A percentile compares a stretch with the other conserved stretches of the same genome.
These are phyloP conservation scores for Emmonsia crescens DNA, from an alignment of 2,329 filamentous ascomycete species.

Conservation along the genomic window DNA sequence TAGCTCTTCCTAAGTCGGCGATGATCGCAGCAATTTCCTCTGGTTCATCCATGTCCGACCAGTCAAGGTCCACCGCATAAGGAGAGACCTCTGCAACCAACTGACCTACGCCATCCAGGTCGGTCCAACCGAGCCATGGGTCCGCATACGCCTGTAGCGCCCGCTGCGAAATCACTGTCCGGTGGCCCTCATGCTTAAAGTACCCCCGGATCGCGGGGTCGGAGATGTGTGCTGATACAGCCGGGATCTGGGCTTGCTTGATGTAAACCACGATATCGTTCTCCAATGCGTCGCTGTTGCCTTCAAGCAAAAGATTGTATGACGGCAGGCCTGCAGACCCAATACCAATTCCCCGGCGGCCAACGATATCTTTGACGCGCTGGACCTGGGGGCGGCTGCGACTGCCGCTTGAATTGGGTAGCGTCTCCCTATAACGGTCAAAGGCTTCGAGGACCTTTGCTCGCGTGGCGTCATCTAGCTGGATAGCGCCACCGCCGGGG, in stretches of 20 bases:
- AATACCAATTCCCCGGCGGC: constrained; percentile 13
- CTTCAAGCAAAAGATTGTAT: constrained; percentile 14
- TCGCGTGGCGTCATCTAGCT: constrained; percentile 8
- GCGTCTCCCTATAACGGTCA: constrained; percentile 8
- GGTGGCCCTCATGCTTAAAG: constrained; percentile 14
- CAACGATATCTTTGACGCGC: constrained; percentile 12
- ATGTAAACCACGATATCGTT: constrained; percentile 15
- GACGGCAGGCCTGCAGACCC: constrained; percentile 13
- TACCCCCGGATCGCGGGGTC: constrained; percentile 9
- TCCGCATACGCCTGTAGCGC: constrained; percentile 14
- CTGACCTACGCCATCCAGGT: constrained; percentile 14
- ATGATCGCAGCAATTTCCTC: constrained; percentile 11
- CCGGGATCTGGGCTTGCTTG: constrained; percentile 11
- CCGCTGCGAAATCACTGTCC: constrained; percentile 15
- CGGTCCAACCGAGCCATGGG: constrained; percentile 15
- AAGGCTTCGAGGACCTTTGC: constrained; percentile 11
- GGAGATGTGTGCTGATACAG: constrained; percentile 9
- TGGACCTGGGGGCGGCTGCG: neutral
- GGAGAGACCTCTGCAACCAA: constrained; percentile 16
- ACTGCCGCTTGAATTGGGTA: constrained; percentile 2
- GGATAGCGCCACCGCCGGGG: constrained; percentile 9
- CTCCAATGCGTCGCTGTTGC: constrained; percentile 13
- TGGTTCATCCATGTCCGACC: constrained; percentile 14
- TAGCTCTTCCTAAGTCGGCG: constrained; percentile 13
- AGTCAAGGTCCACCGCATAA: constrained; percentile 15